phyloP scores from a whole-genome alignment of 352 stramenopile species.

The Phytophthora sansomeana region DNA sequence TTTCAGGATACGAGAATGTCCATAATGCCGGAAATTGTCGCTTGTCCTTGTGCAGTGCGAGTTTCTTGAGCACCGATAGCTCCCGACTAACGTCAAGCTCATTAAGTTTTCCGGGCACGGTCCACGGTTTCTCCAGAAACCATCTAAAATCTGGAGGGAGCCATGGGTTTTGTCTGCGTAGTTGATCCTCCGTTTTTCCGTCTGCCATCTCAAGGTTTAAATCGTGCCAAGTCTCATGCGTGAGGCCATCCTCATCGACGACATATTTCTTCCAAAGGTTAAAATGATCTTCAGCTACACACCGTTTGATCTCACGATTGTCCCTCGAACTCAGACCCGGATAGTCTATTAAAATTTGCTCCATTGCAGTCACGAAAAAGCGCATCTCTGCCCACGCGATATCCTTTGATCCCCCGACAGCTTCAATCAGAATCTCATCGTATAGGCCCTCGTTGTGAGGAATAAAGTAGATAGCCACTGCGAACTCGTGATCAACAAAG shows the following conservation, averaged over 20 bases:
- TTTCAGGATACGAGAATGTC: conserved; percentile 3
- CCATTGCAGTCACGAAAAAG: conserved; percentile 27
- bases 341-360: conserved; percentile 6
- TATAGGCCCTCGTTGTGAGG: not conserved
- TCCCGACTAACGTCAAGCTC: not conserved
- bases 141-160: conserved; percentile 20
- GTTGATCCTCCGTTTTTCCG: not conserved
- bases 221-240: not conserved
- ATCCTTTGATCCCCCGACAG: conserved; percentile 8
- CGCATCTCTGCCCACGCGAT: conserved; percentile 27
- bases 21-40: conserved; percentile 7
- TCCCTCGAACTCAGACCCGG: not conserved
- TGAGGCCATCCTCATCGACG: not conserved
- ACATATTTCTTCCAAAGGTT: not conserved
- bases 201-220: not conserved
- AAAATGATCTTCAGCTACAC: not conserved
- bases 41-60: not conserved
- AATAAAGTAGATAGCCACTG: conserved; percentile 16
- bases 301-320: not conserved
- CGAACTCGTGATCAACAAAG: conserved; percentile 13
- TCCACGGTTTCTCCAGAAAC: conserved; percentile 9
- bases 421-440: conserved; percentile 29
- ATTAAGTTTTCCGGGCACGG: not conserved
- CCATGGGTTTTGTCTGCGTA: not conserved
- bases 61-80: conserved; percentile 4